Evolutionary conservation across 148 eudicot genomes (phyloP).

Genomic region (Persicaria maculosa): DNA sequence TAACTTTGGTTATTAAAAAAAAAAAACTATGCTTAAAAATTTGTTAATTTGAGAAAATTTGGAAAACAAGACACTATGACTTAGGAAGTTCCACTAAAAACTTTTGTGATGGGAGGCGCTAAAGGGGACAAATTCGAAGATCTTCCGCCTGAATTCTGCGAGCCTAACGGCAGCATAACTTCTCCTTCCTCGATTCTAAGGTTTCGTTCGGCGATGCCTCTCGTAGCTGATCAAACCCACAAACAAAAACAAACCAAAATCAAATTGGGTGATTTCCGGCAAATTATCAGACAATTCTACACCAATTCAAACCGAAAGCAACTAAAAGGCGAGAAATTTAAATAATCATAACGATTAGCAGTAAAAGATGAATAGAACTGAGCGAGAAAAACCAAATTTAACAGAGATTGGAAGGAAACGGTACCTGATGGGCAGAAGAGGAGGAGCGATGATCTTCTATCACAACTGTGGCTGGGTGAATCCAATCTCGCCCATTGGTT

Average conservation of each 20-base stretch:
- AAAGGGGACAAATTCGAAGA: slow-evolving; percentile 69
- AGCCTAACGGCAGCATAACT: slow-evolving; percentile 13
- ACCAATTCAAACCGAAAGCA: too few relatives aligned
- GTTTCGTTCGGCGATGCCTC: not conserved
- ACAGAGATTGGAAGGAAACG: not conserved
- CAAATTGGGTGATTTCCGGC: not conserved
- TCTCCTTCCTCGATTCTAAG: not conserved
- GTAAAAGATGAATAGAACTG: not conserved
- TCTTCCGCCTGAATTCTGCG: slow-evolving; percentile 41
- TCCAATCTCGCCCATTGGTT: not conserved
- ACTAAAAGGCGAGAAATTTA: not conserved
- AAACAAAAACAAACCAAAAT: not conserved
- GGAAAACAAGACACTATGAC: too few relatives aligned
- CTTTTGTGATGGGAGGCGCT: slow-evolving; percentile 88
- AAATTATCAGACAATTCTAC: not conserved
- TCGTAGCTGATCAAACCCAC: slow-evolving; percentile 4
- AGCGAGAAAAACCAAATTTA: not conserved
- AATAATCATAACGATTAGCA: not conserved
- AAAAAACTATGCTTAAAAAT: too few relatives aligned
- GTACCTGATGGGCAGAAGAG: not conserved
- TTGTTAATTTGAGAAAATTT: too few relatives aligned
- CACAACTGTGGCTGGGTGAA: not conserved
- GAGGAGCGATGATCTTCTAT: slow-evolving; percentile 1
- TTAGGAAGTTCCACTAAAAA: too few relatives aligned
- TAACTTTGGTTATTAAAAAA: too few relatives aligned